These are phyloP conservation scores for Colletotrichum karsti DNA, from an alignment of 2,329 filamentous ascomycete species.

Conservation along the genomic window DNA sequence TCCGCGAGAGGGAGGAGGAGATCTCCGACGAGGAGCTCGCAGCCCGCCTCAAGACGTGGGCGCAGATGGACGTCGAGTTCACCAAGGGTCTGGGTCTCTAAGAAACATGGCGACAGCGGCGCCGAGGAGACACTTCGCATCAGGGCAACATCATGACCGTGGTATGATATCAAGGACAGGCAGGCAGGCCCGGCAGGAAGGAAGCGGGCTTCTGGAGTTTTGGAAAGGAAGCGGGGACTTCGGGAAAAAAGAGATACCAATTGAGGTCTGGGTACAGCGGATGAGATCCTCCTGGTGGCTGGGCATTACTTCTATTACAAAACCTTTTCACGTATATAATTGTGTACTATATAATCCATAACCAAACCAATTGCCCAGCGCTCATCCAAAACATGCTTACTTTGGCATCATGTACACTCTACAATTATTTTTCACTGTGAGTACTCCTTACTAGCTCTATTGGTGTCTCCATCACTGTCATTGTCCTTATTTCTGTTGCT, in stretches of 20 bases:
- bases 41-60: constrained; percentile 45
- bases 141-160: constrained; percentile 2
- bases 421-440: too few relatives aligned
- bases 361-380: neutral
- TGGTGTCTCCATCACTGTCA: too few relatives aligned
- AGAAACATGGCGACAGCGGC: neutral
- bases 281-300: neutral
- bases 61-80: constrained; percentile 42
- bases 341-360: constrained; percentile 1
- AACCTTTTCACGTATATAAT: constrained; percentile 6
- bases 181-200: constrained; percentile 1
- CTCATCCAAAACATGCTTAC: neutral
- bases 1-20: constrained; percentile 22
- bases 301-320: neutral
- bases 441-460: too few relatives aligned
- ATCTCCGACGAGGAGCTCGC: constrained; percentile 47
- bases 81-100: neutral
- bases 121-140: too few relatives aligned
- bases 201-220: constrained; percentile 21
- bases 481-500: too few relatives aligned
- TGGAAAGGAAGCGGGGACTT: neutral
- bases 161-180: neutral
- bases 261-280: neutral
- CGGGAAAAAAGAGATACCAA: neutral
- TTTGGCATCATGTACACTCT: too few relatives aligned